Evolutionary conservation across 2,329 filamentous ascomycete genomes (phyloP).

Genomic region (Penicillium concentricum): DNA sequence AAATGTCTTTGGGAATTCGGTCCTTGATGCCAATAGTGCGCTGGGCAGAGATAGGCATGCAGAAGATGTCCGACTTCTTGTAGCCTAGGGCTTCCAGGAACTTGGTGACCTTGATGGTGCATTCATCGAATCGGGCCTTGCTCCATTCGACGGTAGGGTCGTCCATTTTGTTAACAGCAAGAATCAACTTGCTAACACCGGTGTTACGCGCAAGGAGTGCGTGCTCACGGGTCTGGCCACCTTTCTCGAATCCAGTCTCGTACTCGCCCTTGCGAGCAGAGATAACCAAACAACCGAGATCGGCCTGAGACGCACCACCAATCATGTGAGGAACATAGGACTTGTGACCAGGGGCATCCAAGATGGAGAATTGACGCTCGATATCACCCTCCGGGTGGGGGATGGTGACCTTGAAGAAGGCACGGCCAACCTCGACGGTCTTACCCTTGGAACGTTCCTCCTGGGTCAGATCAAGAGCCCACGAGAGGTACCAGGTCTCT

Average conservation of each 20-base stretch:
- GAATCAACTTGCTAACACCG: conserved; percentile 92
- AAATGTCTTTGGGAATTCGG: conserved; percentile 71
- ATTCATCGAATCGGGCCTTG: conserved; percentile 88
- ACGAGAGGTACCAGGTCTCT: conserved; percentile 98
- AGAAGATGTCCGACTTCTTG: conserved; percentile 90
- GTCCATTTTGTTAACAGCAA: conserved; percentile 99
- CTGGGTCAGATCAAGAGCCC: conserved; percentile 95
- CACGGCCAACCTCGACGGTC: conserved; percentile 94
- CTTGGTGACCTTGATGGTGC: conserved; percentile 78
- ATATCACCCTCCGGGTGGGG: conserved; percentile 52
- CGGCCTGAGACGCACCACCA: conserved; percentile 86
- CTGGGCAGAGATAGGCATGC: conserved; percentile 96
- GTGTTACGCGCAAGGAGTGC: conserved; percentile 97
- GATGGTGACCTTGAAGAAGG: conserved; percentile 79
- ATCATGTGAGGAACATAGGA: conserved; percentile 99
- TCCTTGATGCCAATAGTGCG: conserved; percentile 84
- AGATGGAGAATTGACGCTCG: conserved; percentile 91
- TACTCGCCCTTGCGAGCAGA: conserved; percentile 97
- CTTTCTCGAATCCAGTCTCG: conserved; percentile 96
- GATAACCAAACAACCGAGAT: conserved; percentile 93
- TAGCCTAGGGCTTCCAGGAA: conserved; percentile 94
- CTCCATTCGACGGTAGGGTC: conserved; percentile 96
- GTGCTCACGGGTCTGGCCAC: conserved; percentile 95
- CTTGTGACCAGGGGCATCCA: conserved; percentile 97
- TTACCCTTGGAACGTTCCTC: conserved; percentile 96